Percentiles rank a stretch among this genome's conserved stretches.
Conservation (phyloP, 768 basidiomycete genomes). For the Mycena chlorophos region DNA sequence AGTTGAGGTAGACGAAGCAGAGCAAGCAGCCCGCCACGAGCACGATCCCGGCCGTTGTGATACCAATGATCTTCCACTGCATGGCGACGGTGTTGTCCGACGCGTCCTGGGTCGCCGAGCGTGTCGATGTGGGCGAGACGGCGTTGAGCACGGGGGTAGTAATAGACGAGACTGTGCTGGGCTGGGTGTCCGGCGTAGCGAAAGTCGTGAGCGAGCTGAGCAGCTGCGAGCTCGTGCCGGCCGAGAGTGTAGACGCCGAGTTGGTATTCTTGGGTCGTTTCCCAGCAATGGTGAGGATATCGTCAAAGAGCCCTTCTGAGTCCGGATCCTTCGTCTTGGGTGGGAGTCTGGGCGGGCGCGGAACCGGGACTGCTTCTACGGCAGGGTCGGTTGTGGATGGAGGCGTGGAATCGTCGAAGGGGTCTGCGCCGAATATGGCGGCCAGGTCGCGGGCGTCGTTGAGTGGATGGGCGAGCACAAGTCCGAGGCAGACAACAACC, state of each 20-base stretch:
- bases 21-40: conserved; percentile 57
- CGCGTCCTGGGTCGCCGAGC: conserved; percentile 18
- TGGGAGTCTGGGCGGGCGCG: background rate
- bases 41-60: conserved; percentile 63
- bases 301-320: background rate
- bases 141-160: background rate
- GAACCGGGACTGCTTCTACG: background rate
- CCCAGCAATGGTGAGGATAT: background rate
- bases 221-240: background rate
- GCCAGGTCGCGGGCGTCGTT: conserved; percentile 15
- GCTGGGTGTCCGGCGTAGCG: background rate
- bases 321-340: background rate
- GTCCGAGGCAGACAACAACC: conserved; percentile 7
- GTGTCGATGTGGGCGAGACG: conserved; percentile 7
- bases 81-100: conserved; percentile 39
- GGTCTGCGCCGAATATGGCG: conserved; percentile 21
- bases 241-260: background rate
- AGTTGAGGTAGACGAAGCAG: conserved; percentile 62
- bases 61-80: conserved; percentile 71
- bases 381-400: background rate
- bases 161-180: background rate
- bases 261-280: background rate
- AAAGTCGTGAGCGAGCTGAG: background rate
- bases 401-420: background rate
- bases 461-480: conserved; percentile 17